These are phyloP conservation scores for Tephrocybe rancida DNA, from an alignment of 768 basidiomycete genomes.

Conservation along the genomic window DNA sequence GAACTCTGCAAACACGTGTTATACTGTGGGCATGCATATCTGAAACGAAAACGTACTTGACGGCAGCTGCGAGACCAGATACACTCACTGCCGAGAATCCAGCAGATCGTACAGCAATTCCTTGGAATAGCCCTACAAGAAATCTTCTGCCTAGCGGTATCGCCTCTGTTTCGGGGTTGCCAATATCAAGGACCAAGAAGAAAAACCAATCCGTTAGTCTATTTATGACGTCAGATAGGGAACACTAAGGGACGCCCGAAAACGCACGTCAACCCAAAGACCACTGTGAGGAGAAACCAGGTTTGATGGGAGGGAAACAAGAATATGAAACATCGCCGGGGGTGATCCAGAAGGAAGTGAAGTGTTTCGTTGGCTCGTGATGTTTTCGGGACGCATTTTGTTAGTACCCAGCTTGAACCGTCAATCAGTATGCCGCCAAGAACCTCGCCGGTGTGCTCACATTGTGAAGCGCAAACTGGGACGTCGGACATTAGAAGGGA, in stretches of 20 bases:
- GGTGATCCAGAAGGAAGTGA: constrained; percentile 93
- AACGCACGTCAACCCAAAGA: constrained; percentile 70
- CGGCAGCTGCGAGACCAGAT: constrained; percentile 79
- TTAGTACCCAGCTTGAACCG: constrained; percentile 66
- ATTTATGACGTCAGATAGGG: neutral
- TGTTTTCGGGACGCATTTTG: constrained; percentile 56
- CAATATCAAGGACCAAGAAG: constrained; percentile 88
- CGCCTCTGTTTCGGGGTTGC: constrained; percentile 64
- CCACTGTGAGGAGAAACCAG: constrained; percentile 80
- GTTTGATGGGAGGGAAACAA: constrained; percentile 94
- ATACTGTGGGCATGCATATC: neutral
- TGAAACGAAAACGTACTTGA: constrained; percentile 59
- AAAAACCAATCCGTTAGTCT: constrained; percentile 87
- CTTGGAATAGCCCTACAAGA: constrained; percentile 77
- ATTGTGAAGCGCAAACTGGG: constrained; percentile 79
- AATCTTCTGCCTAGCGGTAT: constrained; percentile 76
- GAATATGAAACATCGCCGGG: constrained; percentile 88
- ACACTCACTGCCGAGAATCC: constrained; percentile 84
- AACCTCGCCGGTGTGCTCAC: constrained; percentile 44
- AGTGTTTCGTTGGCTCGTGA: constrained; percentile 79
- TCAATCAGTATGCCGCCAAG: constrained; percentile 6
- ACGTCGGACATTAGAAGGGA: neutral
- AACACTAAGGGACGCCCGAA: neutral
- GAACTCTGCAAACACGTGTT: constrained; percentile 49
- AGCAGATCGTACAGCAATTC: constrained; percentile 79